Conservation (phyloP, 2,329 filamentous ascomycete genomes). For the Xylariaceae sp. region DNA sequence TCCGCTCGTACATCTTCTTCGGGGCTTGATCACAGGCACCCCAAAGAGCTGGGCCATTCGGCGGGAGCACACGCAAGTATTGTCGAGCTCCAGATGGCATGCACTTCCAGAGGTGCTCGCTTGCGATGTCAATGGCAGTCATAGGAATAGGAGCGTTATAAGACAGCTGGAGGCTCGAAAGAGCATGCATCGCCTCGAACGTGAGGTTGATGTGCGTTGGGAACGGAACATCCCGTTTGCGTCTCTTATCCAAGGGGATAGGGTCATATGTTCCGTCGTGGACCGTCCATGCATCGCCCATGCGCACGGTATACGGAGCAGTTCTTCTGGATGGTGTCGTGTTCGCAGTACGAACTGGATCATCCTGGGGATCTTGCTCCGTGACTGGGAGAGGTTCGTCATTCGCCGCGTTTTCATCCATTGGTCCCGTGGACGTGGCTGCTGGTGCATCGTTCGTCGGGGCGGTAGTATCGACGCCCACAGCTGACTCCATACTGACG, state of each 20-base stretch:
- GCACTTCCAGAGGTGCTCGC: conserved; percentile 23
- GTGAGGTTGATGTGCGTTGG: conserved; percentile 16
- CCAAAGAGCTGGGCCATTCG: conserved; percentile 29
- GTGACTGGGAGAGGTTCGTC: too few species aligned
- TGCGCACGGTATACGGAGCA: conserved; percentile 20
- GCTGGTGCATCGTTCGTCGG: not conserved
- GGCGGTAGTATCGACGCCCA: not conserved
- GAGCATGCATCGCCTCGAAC: conserved; percentile 20
- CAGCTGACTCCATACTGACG: not conserved
- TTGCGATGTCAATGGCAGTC: conserved; percentile 23
- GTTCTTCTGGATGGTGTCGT: not conserved
- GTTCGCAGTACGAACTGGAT: not conserved
- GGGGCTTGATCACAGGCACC: not conserved
- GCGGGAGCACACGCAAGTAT: conserved; percentile 13
- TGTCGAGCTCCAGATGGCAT: conserved; percentile 15
- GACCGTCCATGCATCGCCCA: conserved; percentile 25
- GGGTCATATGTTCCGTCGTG: conserved; percentile 24
- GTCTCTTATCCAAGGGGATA: conserved; percentile 20
- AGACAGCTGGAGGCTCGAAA: conserved; percentile 26
- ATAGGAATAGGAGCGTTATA: conserved; percentile 21
- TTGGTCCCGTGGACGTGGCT: not conserved
- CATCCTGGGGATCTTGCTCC: too few species aligned
- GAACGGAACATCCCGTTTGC: conserved; percentile 23
- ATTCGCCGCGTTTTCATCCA: not conserved
- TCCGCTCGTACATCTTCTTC: conserved; percentile 17